Base-by-base conservation (phyloP, 768 basidiomycete species). In the Naganishia onofrii region DNA sequence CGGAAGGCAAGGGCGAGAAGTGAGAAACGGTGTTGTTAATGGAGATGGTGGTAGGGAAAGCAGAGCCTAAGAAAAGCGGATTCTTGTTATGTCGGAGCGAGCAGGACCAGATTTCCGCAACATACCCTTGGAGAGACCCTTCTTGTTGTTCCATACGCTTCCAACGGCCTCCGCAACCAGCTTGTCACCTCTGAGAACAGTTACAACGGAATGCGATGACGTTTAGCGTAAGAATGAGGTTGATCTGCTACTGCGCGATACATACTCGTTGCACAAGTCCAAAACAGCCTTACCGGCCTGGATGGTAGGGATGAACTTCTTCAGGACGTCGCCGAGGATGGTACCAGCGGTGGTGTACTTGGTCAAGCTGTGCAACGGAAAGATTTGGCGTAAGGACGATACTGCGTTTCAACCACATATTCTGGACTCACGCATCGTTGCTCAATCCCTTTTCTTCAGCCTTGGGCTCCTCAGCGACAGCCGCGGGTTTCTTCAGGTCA, bases 11-110 rank as follows among this genome's bases (percentile, higher is more conserved):
- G n/a, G 96, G 96, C 13, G 94, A 94, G 84, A 93, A 96, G 83
- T 98, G 92, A 52, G 92, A 88, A 71, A 98, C 93, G 75, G 88
- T 85, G 83, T 96, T 94, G 87, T 98, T 97, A 74, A 98, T 88
- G 29, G 93, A 94, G 75, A 99, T 83, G 75, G 85, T 88, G 21
- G 96, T 97, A 21, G 96, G 96, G 85, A 97, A 97, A 1, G 93
- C 92, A 79, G 95, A 67, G 65, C 81, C 81, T 78, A 71, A 67
- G 32, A 19, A 72, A 55, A n/a, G n/a, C n/a, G 21, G 23, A 48
- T 31, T 29, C 9, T 29, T 31, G 32, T 55, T 55, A 53, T 55
- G 56, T 9, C 54, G n/a, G 6, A 58, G 42, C 42, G 15, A 64
- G 19, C n/a, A 34, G 28, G 31, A 26, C 3, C 9, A 23, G 9